Percentiles rank a stretch among this genome's conserved stretches.
Conservation (phyloP, 345 rosid species). For the Gossypium australe region DNA sequence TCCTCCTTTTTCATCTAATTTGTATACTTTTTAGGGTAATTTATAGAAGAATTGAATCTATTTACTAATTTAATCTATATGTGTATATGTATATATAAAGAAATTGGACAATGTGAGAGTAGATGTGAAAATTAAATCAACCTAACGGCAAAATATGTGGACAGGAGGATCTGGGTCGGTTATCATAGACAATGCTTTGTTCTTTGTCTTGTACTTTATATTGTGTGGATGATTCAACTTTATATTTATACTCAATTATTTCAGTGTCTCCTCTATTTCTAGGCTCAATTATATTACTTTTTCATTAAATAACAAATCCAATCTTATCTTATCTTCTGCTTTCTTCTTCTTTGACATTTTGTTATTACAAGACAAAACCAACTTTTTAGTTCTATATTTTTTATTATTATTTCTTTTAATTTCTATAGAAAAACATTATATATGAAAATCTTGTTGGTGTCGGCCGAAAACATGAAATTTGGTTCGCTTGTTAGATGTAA, state of each 20-base stretch:
- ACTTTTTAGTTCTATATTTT: not conserved
- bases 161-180: not conserved
- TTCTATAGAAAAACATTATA: not conserved
- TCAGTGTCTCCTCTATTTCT: no score
- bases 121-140: not conserved
- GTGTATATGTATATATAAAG: not conserved
- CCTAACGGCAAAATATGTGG: not conserved
- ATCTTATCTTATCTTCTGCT: not conserved
- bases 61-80: not conserved
- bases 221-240: not conserved
- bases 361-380: not conserved
- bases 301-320: not conserved
- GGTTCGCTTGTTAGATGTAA: not conserved
- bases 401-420: not conserved
- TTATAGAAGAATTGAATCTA: not conserved
- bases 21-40: not conserved
- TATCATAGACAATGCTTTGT: not conserved
- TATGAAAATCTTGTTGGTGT: not conserved
- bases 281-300: no score
- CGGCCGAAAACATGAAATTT: not conserved
- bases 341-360: not conserved
- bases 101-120: not conserved
- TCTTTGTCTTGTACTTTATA: not conserved
- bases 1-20: not conserved
- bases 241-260: not conserved